Conservation (phyloP, 352 stramenopile genomes). For the Globisporangium mamillatum region DNA sequence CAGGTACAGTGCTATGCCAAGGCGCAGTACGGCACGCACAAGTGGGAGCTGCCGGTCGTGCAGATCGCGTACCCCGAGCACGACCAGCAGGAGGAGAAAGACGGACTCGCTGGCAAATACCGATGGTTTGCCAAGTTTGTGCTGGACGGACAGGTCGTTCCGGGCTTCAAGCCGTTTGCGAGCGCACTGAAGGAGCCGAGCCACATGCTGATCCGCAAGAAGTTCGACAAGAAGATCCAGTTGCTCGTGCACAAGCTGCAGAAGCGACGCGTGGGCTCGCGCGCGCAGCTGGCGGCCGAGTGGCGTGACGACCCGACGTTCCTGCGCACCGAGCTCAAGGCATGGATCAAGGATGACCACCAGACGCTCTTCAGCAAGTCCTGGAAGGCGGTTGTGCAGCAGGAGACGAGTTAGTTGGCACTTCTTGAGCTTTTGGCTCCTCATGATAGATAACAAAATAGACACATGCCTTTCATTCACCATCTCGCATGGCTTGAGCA, state of each 20-base stretch:
- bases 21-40: constrained; percentile 67
- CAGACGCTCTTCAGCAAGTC: constrained; percentile 42
- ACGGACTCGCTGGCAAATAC: constrained; percentile 47
- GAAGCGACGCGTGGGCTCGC: constrained; percentile 37
- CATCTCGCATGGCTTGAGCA: too few species aligned
- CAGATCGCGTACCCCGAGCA: constrained; percentile 51
- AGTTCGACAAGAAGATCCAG: constrained; percentile 88
- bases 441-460: neutral
- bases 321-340: constrained; percentile 45
- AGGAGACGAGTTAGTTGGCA: constrained; percentile 7
- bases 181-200: constrained; percentile 92
- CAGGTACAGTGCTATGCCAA: constrained; percentile 79
- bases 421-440: neutral
- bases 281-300: constrained; percentile 32
- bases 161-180: constrained; percentile 76
- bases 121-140: constrained; percentile 86
- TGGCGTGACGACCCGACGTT: constrained; percentile 51
- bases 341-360: constrained; percentile 61
- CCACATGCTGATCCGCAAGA: constrained; percentile 85
- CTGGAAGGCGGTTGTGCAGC: constrained; percentile 34
- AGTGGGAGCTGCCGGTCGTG: constrained; percentile 62
- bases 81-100: constrained; percentile 27
- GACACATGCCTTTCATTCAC: neutral
- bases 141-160: constrained; percentile 63
- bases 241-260: constrained; percentile 68